Conservation (phyloP, 2,329 filamentous ascomycete species). For the Trichoderma breve region DNA sequence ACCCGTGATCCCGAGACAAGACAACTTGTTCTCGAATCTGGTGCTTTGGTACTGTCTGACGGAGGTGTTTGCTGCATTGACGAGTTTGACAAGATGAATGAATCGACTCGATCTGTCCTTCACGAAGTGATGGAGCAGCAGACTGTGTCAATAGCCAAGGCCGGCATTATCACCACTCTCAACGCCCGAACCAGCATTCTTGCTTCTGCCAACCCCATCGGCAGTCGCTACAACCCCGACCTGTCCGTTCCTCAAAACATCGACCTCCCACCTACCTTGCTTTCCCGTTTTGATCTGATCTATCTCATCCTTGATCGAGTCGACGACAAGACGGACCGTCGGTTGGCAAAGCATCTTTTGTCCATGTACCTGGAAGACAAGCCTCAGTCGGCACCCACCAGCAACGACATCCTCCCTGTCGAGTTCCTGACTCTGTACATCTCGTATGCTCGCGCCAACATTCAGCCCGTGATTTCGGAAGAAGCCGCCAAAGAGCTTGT, state of each 20-base stretch:
- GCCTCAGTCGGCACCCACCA: constrained; percentile 75
- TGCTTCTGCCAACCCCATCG: constrained; percentile 95
- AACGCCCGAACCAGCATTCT: constrained; percentile 95
- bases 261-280: constrained; percentile 87
- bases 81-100: constrained; percentile 85
- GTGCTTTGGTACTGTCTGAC: constrained; percentile 74
- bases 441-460: constrained; percentile 84
- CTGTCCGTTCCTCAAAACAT: constrained; percentile 97
- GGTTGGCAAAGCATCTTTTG: constrained; percentile 86
- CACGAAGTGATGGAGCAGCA: constrained; percentile 90
- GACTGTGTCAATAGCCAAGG: constrained; percentile 82
- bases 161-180: constrained; percentile 92
- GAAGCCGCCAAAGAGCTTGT: constrained; percentile 82
- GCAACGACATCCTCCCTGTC: constrained; percentile 79
- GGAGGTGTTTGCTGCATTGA: constrained; percentile 83
- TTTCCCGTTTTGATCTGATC: constrained; percentile 94
- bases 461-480: constrained; percentile 78
- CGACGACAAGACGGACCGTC: constrained; percentile 84
- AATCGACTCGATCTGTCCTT: constrained; percentile 73
- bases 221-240: constrained; percentile 95
- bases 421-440: constrained; percentile 97
- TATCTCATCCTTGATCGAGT: constrained; percentile 94
- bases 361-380: constrained; percentile 96
- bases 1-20: constrained; percentile 78
- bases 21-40: constrained; percentile 76